phyloP scores from a whole-genome alignment of 2,329 filamentous ascomycete genomes.

The Aspergillus spinulosporus region DNA sequence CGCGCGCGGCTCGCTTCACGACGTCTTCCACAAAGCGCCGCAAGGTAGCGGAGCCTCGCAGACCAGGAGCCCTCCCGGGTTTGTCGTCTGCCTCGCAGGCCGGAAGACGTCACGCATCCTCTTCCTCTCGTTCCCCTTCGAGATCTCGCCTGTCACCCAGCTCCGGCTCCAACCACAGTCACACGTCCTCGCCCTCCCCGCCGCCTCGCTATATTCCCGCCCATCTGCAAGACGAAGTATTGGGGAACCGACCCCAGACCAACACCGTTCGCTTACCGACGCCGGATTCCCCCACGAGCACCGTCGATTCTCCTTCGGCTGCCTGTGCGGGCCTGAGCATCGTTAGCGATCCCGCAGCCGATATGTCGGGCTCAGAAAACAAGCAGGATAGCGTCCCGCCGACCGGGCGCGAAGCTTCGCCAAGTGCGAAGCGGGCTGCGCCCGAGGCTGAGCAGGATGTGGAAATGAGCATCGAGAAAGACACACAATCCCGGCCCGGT shows the following conservation, averaged over 20 bases:
- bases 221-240: slow-evolving; percentile 56
- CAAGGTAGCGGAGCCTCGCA: slow-evolving; percentile 48
- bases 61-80: slow-evolving; percentile 36
- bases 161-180: slow-evolving; percentile 28
- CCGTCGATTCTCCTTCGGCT: slow-evolving; percentile 50
- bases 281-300: slow-evolving; percentile 29
- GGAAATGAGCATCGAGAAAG: slow-evolving; percentile 26
- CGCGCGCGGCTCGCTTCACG: slow-evolving; percentile 49
- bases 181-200: slow-evolving; percentile 32
- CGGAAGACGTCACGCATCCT: slow-evolving; percentile 38
- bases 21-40: slow-evolving; percentile 54
- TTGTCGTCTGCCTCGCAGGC: slow-evolving; percentile 34
- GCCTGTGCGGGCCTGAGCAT: slow-evolving; percentile 55
- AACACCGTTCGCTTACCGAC: slow-evolving; percentile 40
- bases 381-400: slow-evolving; percentile 26
- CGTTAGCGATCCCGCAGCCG: slow-evolving; percentile 45
- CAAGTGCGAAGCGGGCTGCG: slow-evolving; percentile 38
- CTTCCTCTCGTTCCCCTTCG: slow-evolving; percentile 18
- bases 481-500: slow-evolving; percentile 26
- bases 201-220: slow-evolving; percentile 54
- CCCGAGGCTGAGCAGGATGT: slow-evolving; percentile 33
- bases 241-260: slow-evolving; percentile 34
- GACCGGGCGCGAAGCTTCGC: slow-evolving; percentile 32
- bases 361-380: slow-evolving; percentile 45
- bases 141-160: slow-evolving; percentile 25